phyloP scores from a whole-genome alignment of 2,329 filamentous ascomycete genomes.

The Epichloe glyceriae region DNA sequence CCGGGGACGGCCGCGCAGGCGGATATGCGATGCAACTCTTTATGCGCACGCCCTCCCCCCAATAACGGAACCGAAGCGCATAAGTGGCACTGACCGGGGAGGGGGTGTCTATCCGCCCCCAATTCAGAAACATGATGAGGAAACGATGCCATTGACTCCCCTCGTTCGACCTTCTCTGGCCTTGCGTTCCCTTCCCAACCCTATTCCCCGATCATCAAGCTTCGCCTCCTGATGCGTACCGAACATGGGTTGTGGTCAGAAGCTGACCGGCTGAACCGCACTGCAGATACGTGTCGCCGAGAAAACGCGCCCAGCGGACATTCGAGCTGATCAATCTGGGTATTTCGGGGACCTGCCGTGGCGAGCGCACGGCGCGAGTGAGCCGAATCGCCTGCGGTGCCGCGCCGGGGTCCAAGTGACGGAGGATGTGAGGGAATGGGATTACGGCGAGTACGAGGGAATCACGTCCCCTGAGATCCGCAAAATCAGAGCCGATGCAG shows the following conservation, averaged over 20 bases:
- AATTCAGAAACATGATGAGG: not conserved
- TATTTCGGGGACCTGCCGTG: slow-evolving; percentile 57
- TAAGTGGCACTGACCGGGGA: not conserved
- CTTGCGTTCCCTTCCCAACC: not conserved
- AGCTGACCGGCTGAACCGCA: not conserved
- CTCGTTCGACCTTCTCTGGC: not conserved
- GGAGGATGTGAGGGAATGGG: slow-evolving; percentile 69
- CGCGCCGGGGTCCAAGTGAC: slow-evolving; percentile 52
- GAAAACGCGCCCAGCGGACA: slow-evolving; percentile 74
- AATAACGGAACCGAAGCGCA: not conserved
- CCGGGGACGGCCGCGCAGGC: not conserved
- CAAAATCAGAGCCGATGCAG: slow-evolving; percentile 40
- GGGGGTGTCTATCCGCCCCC: not conserved
- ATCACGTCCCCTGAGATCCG: slow-evolving; percentile 60
- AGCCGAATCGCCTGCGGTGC: slow-evolving; percentile 32
- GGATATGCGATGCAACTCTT: not conserved
- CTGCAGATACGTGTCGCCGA: slow-evolving; percentile 68
- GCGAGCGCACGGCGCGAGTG: slow-evolving; percentile 33
- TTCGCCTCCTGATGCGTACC: not conserved
- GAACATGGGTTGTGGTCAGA: not conserved
- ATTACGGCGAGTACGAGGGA: slow-evolving; percentile 80
- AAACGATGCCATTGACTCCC: not conserved
- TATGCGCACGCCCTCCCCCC: not conserved
- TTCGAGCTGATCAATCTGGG: slow-evolving; percentile 75
- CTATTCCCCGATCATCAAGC: not conserved